Percentiles rank a stretch among this genome's conserved stretches.
Conservation (phyloP, 352 stramenopile species). For the Peronosclerospora sorghi region DNA sequence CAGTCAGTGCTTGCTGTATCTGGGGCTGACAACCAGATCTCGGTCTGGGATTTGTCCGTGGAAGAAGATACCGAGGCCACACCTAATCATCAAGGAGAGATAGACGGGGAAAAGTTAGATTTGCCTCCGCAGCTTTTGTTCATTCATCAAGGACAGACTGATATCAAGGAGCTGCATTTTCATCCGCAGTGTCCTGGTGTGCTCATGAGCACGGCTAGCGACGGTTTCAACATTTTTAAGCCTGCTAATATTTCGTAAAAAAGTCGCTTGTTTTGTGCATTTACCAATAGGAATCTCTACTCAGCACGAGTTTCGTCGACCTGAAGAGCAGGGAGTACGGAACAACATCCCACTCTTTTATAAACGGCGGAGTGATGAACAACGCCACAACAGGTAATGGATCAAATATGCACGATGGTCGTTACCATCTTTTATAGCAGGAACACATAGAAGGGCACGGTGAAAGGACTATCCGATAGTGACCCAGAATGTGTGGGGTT, state of each 20-base stretch:
- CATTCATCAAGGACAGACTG: constrained; percentile 97
- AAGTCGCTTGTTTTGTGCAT: no score
- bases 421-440: no score
- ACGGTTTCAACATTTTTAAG: constrained; percentile 98
- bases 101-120: constrained; percentile 63
- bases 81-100: constrained; percentile 28
- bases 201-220: constrained; percentile 92
- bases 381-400: no score
- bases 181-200: constrained; percentile 97
- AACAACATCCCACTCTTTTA: no score
- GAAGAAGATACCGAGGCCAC: constrained; percentile 90
- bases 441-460: no score
- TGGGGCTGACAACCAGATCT: constrained; percentile 93
- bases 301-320: no score
- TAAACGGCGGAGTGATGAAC: no score
- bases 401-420: no score
- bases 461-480: no score
- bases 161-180: constrained; percentile 99
- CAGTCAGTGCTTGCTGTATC: constrained; percentile 94
- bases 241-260: constrained; percentile 88
- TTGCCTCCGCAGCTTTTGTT: constrained; percentile 98
- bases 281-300: no score
- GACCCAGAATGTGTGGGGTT: no score
- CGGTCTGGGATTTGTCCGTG: constrained; percentile 98
- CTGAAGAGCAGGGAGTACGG: no score